Evolutionary conservation across 257 asterid species (phyloP).

Genomic region (Nicotiana attenuata): DNA sequence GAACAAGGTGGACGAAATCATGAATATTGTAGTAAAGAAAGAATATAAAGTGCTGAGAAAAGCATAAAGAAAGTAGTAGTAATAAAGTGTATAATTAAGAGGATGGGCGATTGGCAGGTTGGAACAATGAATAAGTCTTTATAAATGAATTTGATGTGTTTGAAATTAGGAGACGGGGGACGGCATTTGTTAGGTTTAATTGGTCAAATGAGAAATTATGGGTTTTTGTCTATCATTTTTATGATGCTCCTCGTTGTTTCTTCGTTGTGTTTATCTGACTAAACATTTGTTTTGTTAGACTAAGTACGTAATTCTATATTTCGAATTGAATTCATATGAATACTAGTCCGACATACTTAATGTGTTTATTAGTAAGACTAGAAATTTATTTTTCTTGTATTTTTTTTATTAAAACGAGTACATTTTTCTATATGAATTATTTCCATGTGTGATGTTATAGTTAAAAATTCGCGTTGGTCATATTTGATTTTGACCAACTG

Average conservation of each 20-base stretch:
- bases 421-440: not conserved
- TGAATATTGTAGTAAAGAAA: not conserved
- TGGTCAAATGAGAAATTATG: conserved; percentile 10
- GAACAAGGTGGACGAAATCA: conserved; percentile 11
- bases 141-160: not conserved
- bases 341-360: not conserved
- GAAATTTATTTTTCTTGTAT: not conserved
- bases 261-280: conserved; percentile 8
- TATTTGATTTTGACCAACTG: conserved; percentile 1
- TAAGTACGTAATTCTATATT: not conserved
- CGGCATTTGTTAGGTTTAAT: conserved; percentile 9
- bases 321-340: not conserved
- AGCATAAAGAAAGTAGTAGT: not conserved
- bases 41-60: not conserved
- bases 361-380: not conserved
- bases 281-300: not conserved
- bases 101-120: not conserved
- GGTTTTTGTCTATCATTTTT: not conserved
- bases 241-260: not conserved
- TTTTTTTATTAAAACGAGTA: not conserved
- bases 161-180: not conserved
- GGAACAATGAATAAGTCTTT: not conserved
- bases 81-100: not conserved
- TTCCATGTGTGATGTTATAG: not conserved
- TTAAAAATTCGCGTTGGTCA: not conserved